These are phyloP conservation scores for Sungouiella blattae DNA, from an alignment of 805 yeast species.

Conservation along the genomic window DNA sequence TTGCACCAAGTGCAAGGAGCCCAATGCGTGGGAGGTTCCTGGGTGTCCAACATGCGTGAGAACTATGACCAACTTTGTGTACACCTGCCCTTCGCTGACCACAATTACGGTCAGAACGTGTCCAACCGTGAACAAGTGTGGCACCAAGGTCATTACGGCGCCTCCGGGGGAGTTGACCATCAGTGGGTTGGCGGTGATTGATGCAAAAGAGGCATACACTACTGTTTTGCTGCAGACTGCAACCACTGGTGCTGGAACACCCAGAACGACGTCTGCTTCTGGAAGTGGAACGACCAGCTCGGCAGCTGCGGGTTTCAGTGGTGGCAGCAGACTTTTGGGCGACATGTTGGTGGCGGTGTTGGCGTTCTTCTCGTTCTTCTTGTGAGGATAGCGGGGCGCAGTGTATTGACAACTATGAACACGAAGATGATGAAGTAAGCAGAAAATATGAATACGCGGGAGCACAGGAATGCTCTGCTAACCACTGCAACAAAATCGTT, in stretches of 20 bases:
- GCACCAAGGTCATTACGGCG: not conserved
- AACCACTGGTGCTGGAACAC: conserved; percentile 13
- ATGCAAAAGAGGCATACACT: conserved; percentile 16
- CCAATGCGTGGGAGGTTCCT: not conserved
- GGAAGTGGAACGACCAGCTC: not conserved
- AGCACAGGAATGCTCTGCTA: too few species aligned
- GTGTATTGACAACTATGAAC: too few species aligned
- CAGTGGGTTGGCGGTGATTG: not conserved
- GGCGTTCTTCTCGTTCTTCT: not conserved
- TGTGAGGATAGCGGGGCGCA: too few species aligned
- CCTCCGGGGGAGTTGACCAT: not conserved
- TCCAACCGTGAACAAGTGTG: not conserved
- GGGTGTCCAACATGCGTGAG: not conserved
- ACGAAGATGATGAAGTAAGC: too few species aligned
- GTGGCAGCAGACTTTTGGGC: not conserved
- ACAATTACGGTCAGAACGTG: not conserved
- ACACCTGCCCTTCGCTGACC: not conserved
- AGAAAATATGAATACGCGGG: too few species aligned
- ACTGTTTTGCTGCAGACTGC: not conserved
- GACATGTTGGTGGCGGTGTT: not conserved
- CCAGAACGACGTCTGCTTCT: not conserved
- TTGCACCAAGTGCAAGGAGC: not conserved
- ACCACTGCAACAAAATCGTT: too few species aligned
- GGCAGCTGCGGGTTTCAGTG: not conserved
- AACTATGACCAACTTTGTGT: not conserved